phyloP scores from a whole-genome alignment of 108 stramenopile genomes.

The Nitzschia sp. region DNA sequence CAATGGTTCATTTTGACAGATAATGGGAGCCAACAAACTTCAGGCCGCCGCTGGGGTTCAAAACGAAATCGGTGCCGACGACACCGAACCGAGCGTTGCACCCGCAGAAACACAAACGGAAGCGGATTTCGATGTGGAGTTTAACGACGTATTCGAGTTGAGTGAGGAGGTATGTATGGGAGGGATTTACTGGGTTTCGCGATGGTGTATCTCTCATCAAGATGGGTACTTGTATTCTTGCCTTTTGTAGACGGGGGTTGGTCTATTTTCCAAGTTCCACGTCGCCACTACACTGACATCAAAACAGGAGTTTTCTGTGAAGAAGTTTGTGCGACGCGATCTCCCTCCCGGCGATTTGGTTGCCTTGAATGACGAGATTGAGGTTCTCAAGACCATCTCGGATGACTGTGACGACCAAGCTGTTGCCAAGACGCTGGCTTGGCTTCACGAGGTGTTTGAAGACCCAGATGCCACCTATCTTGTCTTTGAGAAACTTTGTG shows the following conservation, averaged over 20 bases:
- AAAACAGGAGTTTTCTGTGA: constrained; percentile 49
- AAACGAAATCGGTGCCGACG: not conserved
- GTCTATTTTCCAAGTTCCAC: constrained; percentile 49
- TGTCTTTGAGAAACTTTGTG: constrained; percentile 67
- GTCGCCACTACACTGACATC: constrained; percentile 49
- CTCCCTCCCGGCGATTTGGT: constrained; percentile 43
- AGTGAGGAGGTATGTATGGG: constrained; percentile 1
- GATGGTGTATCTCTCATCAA: not conserved
- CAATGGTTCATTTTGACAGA: not conserved
- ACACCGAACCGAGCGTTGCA: not conserved
- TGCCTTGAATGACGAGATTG: constrained; percentile 59
- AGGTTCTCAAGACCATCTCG: constrained; percentile 38
- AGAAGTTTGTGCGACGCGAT: constrained; percentile 48
- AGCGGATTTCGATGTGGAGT: constrained; percentile 5
- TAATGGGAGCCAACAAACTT: constrained; percentile 16
- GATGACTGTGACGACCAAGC: not conserved
- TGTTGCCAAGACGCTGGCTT: constrained; percentile 55
- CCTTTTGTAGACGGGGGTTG: constrained; percentile 47
- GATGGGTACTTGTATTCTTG: not conserved
- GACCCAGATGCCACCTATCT: constrained; percentile 60
- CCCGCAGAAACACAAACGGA: not conserved
- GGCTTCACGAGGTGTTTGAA: constrained; percentile 59
- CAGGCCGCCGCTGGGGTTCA: constrained; percentile 7
- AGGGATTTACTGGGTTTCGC: not conserved
- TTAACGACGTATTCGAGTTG: constrained; percentile 11